Conservation (phyloP, 176 grass and related monocot genomes). For the Musa itinerans region DNA sequence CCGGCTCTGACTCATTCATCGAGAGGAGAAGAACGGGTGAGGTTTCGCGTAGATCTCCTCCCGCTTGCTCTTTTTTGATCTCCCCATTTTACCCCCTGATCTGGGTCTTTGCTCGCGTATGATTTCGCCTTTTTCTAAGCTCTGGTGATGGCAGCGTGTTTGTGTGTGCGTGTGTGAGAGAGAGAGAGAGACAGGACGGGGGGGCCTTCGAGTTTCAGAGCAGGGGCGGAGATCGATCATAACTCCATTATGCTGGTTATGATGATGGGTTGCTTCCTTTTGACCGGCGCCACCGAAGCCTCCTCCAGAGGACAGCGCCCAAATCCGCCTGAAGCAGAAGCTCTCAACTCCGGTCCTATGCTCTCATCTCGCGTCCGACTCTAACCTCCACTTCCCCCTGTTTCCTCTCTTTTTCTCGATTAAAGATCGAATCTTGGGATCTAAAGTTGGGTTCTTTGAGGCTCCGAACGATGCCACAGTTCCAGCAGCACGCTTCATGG, state of each 20-base stretch:
- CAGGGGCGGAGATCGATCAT: slow-evolving; percentile 4
- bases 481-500: slow-evolving; percentile 29
- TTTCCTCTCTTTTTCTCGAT: slow-evolving; percentile 5
- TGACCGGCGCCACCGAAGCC: slow-evolving; percentile 15
- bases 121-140: slow-evolving; percentile 3
- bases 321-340: slow-evolving; percentile 33
- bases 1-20: not conserved
- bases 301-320: slow-evolving; percentile 5
- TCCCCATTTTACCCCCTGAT: not conserved
- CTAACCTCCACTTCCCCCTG: slow-evolving; percentile 6
- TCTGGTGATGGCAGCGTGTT: not conserved
- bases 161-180: not conserved
- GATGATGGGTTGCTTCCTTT: slow-evolving; percentile 15
- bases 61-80: not conserved
- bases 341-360: slow-evolving; percentile 37
- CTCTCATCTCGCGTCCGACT: not conserved
- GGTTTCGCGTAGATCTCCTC: no score
- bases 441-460: slow-evolving; percentile 3
- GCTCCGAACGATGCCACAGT: slow-evolving; percentile 70
- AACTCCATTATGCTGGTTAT: slow-evolving; percentile 14
- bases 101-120: not conserved
- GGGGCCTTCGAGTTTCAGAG: not conserved
- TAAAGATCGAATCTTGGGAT: slow-evolving; percentile 2
- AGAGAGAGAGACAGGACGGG: not conserved
- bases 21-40: no score